A percentile compares a stretch with the other conserved stretches of the same genome.
Evolutionary conservation across 768 basidiomycete genomes (phyloP).

Genomic region (Fomitopsis serialis): DNA sequence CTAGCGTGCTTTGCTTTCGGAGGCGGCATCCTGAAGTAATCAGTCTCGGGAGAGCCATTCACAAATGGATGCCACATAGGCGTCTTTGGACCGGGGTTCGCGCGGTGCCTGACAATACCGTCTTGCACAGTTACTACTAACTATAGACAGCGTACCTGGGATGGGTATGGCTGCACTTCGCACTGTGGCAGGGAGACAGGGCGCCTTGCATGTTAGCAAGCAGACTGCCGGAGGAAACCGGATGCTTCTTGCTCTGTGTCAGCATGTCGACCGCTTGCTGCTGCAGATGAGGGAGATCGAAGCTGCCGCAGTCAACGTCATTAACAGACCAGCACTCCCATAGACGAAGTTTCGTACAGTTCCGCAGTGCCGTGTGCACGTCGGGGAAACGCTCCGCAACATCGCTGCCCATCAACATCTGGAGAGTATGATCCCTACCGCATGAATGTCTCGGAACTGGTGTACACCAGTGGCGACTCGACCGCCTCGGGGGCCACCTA

Average conservation of each 20-base stretch:
- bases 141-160: conserved; percentile 15
- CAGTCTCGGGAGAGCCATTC: conserved; percentile 58
- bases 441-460: conserved; percentile 78
- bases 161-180: conserved; percentile 22
- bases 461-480: conserved; percentile 75
- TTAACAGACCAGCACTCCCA: neutral
- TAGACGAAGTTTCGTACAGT: conserved; percentile 36
- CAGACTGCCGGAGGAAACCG: conserved; percentile 50
- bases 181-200: conserved; percentile 5
- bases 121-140: neutral
- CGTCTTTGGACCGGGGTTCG: conserved; percentile 38
- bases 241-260: conserved; percentile 47
- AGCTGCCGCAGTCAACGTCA: conserved; percentile 30
- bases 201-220: conserved; percentile 50
- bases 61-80: conserved; percentile 39
- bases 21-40: conserved; percentile 48
- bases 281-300: conserved; percentile 48
- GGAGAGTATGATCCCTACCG: conserved; percentile 74
- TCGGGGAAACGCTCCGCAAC: conserved; percentile 49
- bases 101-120: neutral
- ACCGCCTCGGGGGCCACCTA: conserved; percentile 79
- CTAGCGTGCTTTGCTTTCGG: conserved; percentile 48
- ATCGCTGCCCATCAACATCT: conserved; percentile 81
- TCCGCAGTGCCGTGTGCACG: conserved; percentile 51
- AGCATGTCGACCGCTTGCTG: conserved; percentile 57